Evolutionary conservation across 2,329 filamentous ascomycete species (phyloP).

Genomic region (Nemania sp.): DNA sequence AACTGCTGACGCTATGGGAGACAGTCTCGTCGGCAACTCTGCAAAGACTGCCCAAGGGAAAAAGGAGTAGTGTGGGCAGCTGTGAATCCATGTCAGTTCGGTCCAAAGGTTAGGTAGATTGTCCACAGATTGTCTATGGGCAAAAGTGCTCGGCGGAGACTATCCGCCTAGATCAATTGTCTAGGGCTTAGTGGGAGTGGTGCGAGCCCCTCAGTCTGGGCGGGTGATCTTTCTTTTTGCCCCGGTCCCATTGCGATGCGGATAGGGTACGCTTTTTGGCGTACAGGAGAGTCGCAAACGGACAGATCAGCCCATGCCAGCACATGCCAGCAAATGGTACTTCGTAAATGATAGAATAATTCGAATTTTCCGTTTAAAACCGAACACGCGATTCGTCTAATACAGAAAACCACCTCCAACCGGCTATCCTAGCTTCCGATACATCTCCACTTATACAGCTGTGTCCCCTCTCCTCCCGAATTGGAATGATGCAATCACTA

Average conservation of each 20-base stretch:
- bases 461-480: too few species aligned
- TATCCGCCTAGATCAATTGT: not conserved
- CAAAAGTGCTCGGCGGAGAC: not conserved
- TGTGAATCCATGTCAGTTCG: slow-evolving; percentile 6
- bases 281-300: too few species aligned
- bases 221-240: not conserved
- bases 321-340: too few species aligned
- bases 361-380: not conserved
- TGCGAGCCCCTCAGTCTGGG: not conserved
- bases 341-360: not conserved
- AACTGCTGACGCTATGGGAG: slow-evolving; percentile 64
- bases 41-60: slow-evolving; percentile 40
- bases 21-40: slow-evolving; percentile 52
- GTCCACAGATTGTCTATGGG: not conserved
- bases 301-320: too few species aligned
- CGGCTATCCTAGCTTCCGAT: slow-evolving; percentile 13
- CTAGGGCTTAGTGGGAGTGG: too few species aligned
- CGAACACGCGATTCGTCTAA: not conserved
- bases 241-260: not conserved
- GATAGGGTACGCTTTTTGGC: too few species aligned
- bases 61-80: slow-evolving; percentile 27
- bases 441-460: not conserved
- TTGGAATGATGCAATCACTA: too few species aligned
- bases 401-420: not conserved
- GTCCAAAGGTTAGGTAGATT: slow-evolving; percentile 1